Evolutionary conservation across 495 filamentous ascomycete species (phyloP).

Genomic region (Aspergillus homomorphus): DNA sequence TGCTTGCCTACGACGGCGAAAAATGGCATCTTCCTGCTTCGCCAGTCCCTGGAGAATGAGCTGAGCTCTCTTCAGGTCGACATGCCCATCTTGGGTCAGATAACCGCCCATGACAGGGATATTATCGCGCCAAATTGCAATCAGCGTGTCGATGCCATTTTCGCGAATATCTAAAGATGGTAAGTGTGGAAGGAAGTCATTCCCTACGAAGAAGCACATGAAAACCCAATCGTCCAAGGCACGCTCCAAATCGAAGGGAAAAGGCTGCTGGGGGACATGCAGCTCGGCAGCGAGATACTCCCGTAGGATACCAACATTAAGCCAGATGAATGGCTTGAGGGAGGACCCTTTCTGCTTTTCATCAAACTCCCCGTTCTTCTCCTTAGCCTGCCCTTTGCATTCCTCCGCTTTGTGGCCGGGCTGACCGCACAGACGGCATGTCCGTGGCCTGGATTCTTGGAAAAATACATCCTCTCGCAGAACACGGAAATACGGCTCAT

Average conservation of each 20-base stretch:
- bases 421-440: constrained; percentile 85
- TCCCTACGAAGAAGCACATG: constrained; percentile 99
- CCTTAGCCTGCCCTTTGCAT: constrained; percentile 78
- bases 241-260: constrained; percentile 84
- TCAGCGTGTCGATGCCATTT: constrained; percentile 93
- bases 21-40: constrained; percentile 95
- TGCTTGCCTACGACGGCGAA: constrained; percentile 72
- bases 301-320: constrained; percentile 85
- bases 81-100: constrained; percentile 88
- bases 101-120: constrained; percentile 90
- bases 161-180: constrained; percentile 96
- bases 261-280: constrained; percentile 72
- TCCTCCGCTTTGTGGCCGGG: constrained; percentile 81
- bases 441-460: constrained; percentile 74
- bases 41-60: constrained; percentile 84
- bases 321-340: constrained; percentile 95
- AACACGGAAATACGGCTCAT: constrained; percentile 96
- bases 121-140: constrained; percentile 93
- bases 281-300: constrained; percentile 94
- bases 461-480: constrained; percentile 96
- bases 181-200: constrained; percentile 96
- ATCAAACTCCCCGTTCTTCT: constrained; percentile 80
- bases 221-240: constrained; percentile 99
- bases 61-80: constrained; percentile 83
- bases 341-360: constrained; percentile 70